A percentile compares a stretch with the other conserved stretches of the same genome.
Evolutionary conservation across 768 basidiomycete genomes (phyloP).

Genomic region (Pleurotus pulmonarius): DNA sequence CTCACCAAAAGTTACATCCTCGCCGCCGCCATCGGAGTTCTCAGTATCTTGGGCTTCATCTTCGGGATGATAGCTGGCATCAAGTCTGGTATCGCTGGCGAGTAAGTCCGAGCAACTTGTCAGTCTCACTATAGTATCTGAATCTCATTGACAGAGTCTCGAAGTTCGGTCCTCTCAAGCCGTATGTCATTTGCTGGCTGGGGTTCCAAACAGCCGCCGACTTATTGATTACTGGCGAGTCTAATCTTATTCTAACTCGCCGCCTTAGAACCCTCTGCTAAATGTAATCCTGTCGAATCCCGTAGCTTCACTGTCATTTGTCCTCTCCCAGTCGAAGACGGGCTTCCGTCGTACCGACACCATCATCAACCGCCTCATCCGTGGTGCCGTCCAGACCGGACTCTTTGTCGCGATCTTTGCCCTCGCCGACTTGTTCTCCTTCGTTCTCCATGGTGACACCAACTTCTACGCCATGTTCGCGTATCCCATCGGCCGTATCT

Average conservation of each 20-base stretch:
- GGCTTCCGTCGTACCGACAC: slow-evolving; percentile 50
- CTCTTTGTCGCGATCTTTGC: slow-evolving; percentile 50
- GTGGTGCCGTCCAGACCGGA: slow-evolving; percentile 53
- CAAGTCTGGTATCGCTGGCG: slow-evolving; percentile 35
- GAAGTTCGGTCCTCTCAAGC: slow-evolving; percentile 35
- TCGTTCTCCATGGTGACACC: slow-evolving; percentile 17
- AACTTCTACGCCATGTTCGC: slow-evolving; percentile 31
- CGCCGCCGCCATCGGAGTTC: slow-evolving; percentile 27
- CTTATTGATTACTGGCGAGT: slow-evolving; percentile 40
- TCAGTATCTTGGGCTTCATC: slow-evolving; percentile 36
- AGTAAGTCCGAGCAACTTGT: slow-evolving; percentile 24
- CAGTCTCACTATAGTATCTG: background rate
- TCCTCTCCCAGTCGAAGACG: slow-evolving; percentile 40
- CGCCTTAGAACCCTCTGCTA: background rate
- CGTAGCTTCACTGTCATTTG: slow-evolving; percentile 22
- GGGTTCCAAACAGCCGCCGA: slow-evolving; percentile 42
- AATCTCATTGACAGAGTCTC: slow-evolving; percentile 26
- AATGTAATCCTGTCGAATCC: background rate
- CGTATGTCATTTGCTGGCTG: slow-evolving; percentile 44
- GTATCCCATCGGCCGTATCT: slow-evolving; percentile 35
- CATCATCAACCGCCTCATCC: slow-evolving; percentile 49
- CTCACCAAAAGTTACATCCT: slow-evolving; percentile 33
- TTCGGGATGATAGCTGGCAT: slow-evolving; percentile 41
- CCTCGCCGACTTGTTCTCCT: slow-evolving; percentile 41
- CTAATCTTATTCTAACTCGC: slow-evolving; percentile 11